Evolutionary conservation across 2,329 filamentous ascomycete genomes (phyloP).

Genomic region (Lecanicillium sp.): DNA sequence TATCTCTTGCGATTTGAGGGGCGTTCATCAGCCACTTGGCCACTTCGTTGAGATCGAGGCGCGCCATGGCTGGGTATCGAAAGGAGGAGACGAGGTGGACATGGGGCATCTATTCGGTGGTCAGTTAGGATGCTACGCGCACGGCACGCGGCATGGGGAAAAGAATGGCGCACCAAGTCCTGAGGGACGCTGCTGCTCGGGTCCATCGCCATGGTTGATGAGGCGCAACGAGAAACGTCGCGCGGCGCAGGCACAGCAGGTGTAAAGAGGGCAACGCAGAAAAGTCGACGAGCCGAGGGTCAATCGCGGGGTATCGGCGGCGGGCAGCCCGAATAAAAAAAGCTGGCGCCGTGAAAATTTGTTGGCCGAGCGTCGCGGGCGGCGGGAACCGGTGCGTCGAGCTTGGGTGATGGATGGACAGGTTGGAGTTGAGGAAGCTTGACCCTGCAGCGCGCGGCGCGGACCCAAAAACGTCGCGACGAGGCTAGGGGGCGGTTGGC

Average conservation of each 20-base stretch:
- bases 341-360: not conserved
- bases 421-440: slow-evolving; percentile 12
- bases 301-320: slow-evolving; percentile 1
- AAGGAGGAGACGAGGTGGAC: slow-evolving; percentile 83
- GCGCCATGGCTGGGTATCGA: slow-evolving; percentile 67
- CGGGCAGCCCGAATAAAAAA: not conserved
- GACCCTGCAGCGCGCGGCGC: slow-evolving; percentile 7
- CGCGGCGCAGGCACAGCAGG: not conserved
- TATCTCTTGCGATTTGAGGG: slow-evolving; percentile 76
- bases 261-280: not conserved
- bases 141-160: slow-evolving; percentile 1
- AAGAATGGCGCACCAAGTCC: slow-evolving; percentile 35
- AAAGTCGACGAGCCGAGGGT: not conserved
- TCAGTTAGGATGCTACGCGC: slow-evolving; percentile 13
- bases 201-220: slow-evolving; percentile 31
- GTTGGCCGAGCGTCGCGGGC: slow-evolving; percentile 2
- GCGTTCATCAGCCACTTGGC: slow-evolving; percentile 78
- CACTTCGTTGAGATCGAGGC: slow-evolving; percentile 67
- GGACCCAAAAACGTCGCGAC: slow-evolving; percentile 30
- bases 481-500: slow-evolving; percentile 17
- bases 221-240: no score
- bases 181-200: slow-evolving; percentile 34
- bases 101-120: slow-evolving; percentile 61
- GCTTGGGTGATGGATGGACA: slow-evolving; percentile 7
- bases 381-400: slow-evolving; percentile 3